phyloP scores from a whole-genome alignment of 2,329 filamentous ascomycete species.

The Fusarium napiforme region DNA sequence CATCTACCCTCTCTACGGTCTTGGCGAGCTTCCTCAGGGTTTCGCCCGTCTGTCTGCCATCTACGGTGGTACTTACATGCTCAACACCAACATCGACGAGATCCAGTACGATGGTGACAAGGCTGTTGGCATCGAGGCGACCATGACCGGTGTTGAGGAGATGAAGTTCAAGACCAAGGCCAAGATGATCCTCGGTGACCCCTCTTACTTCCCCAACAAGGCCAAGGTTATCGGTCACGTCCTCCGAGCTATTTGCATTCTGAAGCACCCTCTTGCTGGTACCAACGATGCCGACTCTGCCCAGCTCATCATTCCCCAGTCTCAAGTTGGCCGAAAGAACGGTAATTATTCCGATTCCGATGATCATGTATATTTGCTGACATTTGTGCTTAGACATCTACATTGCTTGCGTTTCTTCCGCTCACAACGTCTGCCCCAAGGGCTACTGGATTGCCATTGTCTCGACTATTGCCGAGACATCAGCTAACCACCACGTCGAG shows the following conservation, averaged over 20 bases:
- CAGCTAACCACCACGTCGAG: constrained; percentile 95
- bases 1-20: constrained; percentile 98
- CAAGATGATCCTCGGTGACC: constrained; percentile 95
- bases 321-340: constrained; percentile 95
- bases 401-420: constrained; percentile 92
- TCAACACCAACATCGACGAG: constrained; percentile 95
- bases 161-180: constrained; percentile 98
- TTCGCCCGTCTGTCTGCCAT: constrained; percentile 98
- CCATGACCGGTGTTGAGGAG: constrained; percentile 89
- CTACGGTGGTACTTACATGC: constrained; percentile 99
- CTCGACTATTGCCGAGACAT: constrained; percentile 92
- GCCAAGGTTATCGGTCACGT: constrained; percentile 88
- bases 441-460: constrained; percentile 99
- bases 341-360: constrained; percentile 62
- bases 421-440: constrained; percentile 98
- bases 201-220: constrained; percentile 95
- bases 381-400: constrained; percentile 78
- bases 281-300: constrained; percentile 90
- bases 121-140: constrained; percentile 95
- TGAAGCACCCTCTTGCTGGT: constrained; percentile 92
- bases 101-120: constrained; percentile 85
- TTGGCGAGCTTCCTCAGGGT: constrained; percentile 96
- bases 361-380: constrained; percentile 11
- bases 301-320: constrained; percentile 97
- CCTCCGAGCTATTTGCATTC: constrained; percentile 95